These are phyloP conservation scores for Anastatica hierochuntica DNA, from an alignment of 345 rosid species.

Conservation along the genomic window DNA sequence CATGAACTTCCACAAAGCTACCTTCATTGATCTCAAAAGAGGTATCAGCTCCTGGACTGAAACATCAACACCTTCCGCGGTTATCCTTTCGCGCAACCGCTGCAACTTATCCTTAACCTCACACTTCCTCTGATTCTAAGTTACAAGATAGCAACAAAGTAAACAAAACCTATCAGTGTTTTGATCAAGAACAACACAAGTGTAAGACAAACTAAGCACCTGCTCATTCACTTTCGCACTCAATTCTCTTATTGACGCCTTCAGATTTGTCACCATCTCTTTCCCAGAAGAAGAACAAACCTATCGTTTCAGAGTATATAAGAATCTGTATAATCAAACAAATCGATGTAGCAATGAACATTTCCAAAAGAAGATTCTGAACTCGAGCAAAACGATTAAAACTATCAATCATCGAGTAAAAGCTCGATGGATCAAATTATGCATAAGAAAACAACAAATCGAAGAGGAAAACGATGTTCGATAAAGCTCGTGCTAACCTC, in stretches of 20 bases:
- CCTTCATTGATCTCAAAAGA: constrained; percentile 42
- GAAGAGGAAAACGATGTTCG: background rate
- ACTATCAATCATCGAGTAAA: background rate
- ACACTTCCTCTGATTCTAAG: constrained; percentile 38
- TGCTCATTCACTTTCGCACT: constrained; percentile 23
- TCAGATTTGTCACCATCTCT: constrained; percentile 24
- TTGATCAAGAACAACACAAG: background rate
- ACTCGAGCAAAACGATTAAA: background rate
- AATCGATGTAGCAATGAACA: background rate
- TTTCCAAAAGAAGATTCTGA: background rate
- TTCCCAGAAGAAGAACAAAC: constrained; percentile 13
- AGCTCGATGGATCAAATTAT: constrained; percentile 3
- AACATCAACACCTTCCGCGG: constrained; percentile 23
- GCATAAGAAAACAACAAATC: background rate
- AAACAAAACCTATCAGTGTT: background rate
- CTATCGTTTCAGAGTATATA: constrained; percentile 3
- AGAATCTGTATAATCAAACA: constrained; percentile 2
- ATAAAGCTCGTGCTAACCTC: constrained; percentile 14
- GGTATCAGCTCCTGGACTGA: constrained; percentile 35
- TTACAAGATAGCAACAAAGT: background rate
- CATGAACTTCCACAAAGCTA: background rate
- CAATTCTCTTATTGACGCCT: constrained; percentile 30
- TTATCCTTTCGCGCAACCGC: constrained; percentile 33
- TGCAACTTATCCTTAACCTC: constrained; percentile 26
- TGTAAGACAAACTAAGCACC: constrained; percentile 22